These are phyloP conservation scores for Exophiala bonariae DNA, from an alignment of 2,329 filamentous ascomycete species.

Conservation along the genomic window DNA sequence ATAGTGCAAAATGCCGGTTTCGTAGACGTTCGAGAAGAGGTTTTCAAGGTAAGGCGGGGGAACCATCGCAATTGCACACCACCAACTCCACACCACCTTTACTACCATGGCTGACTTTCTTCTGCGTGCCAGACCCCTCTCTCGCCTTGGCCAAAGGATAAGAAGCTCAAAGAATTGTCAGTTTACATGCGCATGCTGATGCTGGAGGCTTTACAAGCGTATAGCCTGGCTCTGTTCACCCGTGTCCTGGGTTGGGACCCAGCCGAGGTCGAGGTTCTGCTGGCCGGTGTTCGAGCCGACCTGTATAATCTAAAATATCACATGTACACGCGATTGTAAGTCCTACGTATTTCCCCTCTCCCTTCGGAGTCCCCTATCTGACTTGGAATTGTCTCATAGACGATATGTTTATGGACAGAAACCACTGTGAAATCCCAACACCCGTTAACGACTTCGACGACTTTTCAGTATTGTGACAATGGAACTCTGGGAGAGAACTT, in stretches of 20 bases:
- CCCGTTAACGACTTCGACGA: too few relatives aligned
- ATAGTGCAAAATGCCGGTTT: slow-evolving; percentile 30
- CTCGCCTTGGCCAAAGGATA: slow-evolving; percentile 32
- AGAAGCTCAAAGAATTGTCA: slow-evolving; percentile 30
- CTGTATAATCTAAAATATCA: slow-evolving; percentile 18
- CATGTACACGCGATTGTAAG: slow-evolving; percentile 18
- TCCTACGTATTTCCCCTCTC: neutral
- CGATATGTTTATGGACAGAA: neutral
- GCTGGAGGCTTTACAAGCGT: slow-evolving; percentile 38
- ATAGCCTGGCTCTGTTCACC: slow-evolving; percentile 40
- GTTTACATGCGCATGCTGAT: slow-evolving; percentile 31
- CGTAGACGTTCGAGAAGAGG: slow-evolving; percentile 25
- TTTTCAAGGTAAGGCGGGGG: slow-evolving; percentile 25
- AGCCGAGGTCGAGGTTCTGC: slow-evolving; percentile 38
- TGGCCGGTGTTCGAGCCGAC: slow-evolving; percentile 38
- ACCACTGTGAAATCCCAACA: neutral
- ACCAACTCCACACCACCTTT: too few relatives aligned
- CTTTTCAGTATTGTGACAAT: too few relatives aligned
- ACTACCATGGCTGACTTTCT: neutral
- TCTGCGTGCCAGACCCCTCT: slow-evolving; percentile 27
- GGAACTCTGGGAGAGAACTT: too few relatives aligned
- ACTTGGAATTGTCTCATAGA: neutral
- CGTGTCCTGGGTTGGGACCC: slow-evolving; percentile 35
- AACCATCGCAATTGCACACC: neutral
- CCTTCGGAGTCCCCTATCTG: neutral